Base-by-base conservation (phyloP, 805 yeast genomes). In the Ogataea paraovalis region DNA sequence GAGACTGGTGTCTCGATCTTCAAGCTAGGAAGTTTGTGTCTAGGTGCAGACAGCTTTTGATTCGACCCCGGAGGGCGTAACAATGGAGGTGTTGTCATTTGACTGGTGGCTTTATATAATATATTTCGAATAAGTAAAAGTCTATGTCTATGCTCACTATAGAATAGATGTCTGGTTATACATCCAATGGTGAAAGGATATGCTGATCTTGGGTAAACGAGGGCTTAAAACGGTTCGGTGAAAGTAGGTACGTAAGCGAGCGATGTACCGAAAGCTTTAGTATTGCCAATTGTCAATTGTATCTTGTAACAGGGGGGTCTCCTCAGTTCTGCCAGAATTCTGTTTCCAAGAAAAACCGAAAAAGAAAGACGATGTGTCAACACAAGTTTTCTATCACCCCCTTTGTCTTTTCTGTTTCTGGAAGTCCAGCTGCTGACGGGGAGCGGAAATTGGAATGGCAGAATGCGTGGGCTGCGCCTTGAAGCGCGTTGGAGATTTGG, bases 51-150 rank as follows among this genome's bases (percentile, higher is more conserved):
- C 13, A 32, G 44, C 42, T 68, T 72, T 21, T 65, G 67, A 38
- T 63, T 58, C 1, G 74, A 57, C 13, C 74, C 75, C 0, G 80
- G 80, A 3, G 76, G 78, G 30, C 70, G 70, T 39, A 75, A 57
- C 37, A 69, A 62, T 28, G 79, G 80, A 2, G 78, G 71, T 23
- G 69, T 69, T 2, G 68, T 60, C 73, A 68, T 67, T 16, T 34
- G 21, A 34, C 16, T 34, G 5, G 38, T 34, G 5, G 6, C 12
- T 32, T n/a, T 32, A 14, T 9, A 5, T 13, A 14, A 32, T 32
- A 14, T 32, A 32, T 32, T 14, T 14, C 6, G 12, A 32, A 6
- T 8, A 12, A 32, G 36, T 32, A n/a, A 8, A 32, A 32, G 6
- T 25, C 28, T 7, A n/a, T 7, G 16, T 32, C 10, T 13, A 14